A percentile compares a stretch with the other conserved stretches of the same genome.
These are phyloP conservation scores for Colletotrichum falcatum DNA, from an alignment of 2,329 filamentous ascomycete species.

Conservation along the genomic window DNA sequence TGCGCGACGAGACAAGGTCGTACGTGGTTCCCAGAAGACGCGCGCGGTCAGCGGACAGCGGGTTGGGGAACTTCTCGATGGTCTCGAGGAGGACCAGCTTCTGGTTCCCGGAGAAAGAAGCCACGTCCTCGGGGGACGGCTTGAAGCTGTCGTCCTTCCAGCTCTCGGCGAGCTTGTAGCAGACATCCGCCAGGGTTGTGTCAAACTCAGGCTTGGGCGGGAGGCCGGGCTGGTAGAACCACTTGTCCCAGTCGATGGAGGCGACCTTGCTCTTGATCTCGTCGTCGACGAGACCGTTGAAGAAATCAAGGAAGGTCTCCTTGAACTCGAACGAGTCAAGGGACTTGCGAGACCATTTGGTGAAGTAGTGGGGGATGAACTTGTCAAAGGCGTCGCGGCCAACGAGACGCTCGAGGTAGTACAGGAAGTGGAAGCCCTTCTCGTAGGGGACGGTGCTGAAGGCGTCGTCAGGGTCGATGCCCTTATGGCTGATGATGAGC, in stretches of 20 bases:
- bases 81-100: constrained; percentile 90
- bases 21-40: constrained; percentile 81
- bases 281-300: constrained; percentile 72
- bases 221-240: constrained; percentile 89
- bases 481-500: constrained; percentile 86
- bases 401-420: constrained; percentile 87
- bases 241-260: constrained; percentile 87
- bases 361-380: constrained; percentile 97
- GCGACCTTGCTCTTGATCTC: constrained; percentile 73
- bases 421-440: constrained; percentile 95
- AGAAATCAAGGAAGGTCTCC: constrained; percentile 87
- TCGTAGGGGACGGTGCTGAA: constrained; percentile 95
- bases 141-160: constrained; percentile 78
- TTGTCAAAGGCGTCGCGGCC: constrained; percentile 90
- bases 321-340: constrained; percentile 97
- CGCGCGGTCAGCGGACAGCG: constrained; percentile 74
- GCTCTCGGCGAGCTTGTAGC: constrained; percentile 83
- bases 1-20: constrained; percentile 78
- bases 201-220: constrained; percentile 94
- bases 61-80: constrained; percentile 74
- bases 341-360: constrained; percentile 84
- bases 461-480: constrained; percentile 93
- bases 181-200: constrained; percentile 85
- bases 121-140: constrained; percentile 76
- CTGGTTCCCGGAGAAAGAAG: constrained; percentile 85